Conservation (phyloP, 352 stramenopile genomes). For the Phytophthora nicotianae region DNA sequence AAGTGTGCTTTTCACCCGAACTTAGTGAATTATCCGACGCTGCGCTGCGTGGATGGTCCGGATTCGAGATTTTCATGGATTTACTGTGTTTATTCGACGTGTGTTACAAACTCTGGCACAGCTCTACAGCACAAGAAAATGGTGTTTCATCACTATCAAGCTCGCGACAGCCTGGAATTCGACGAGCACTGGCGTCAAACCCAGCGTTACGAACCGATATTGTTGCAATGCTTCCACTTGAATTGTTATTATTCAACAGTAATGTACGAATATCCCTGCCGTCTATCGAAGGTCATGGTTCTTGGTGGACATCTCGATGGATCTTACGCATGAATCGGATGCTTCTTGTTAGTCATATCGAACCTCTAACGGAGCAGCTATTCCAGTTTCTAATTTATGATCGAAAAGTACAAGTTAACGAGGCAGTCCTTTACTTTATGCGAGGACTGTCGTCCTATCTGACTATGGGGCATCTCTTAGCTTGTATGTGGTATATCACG, state of each 20-base stretch:
- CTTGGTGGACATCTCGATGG: conserved; percentile 46
- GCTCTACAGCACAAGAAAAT: conserved; percentile 13
- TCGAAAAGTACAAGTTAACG: conserved; percentile 44
- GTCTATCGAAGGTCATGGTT: background rate
- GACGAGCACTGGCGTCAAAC: conserved; percentile 19
- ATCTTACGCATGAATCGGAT: conserved; percentile 65
- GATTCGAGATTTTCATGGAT: conserved; percentile 62
- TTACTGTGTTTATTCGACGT: conserved; percentile 55
- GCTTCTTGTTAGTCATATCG: conserved; percentile 44
- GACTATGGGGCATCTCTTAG: conserved; percentile 65
- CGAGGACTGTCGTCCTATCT: conserved; percentile 57
- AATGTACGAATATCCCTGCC: conserved; percentile 12
- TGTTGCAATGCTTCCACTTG: conserved; percentile 38
- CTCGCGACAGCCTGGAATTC: conserved; percentile 7
- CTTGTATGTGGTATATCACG: conserved; percentile 60
- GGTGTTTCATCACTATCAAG: background rate
- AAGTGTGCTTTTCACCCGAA: conserved; percentile 61
- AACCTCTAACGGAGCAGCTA: conserved; percentile 46
- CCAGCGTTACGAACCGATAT: conserved; percentile 32
- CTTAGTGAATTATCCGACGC: conserved; percentile 26
- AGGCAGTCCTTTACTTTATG: conserved; percentile 53
- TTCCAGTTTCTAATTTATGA: conserved; percentile 74
- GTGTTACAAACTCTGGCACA: conserved; percentile 37
- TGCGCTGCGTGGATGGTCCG: conserved; percentile 45
- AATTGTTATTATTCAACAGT: conserved; percentile 42